Evolutionary conservation across 345 rosid species (phyloP).

Genomic region (Hevea brasiliensis): DNA sequence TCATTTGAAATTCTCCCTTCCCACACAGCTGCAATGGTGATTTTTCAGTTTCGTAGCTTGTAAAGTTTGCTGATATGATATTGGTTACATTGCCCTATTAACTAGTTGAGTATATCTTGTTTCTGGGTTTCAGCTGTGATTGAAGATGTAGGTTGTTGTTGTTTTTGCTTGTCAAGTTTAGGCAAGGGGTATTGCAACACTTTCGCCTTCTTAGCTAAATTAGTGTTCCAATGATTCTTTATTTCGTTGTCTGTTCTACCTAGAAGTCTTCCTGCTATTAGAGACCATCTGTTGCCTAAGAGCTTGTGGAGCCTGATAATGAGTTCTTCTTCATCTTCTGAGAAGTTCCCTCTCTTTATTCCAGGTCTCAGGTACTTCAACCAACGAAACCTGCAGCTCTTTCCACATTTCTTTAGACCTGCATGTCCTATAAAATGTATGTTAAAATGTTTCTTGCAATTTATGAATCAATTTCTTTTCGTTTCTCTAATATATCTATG

Average conservation of each 20-base stretch:
- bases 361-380: constrained; percentile 35
- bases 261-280: constrained; percentile 44
- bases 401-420: constrained; percentile 40
- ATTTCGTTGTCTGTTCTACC: constrained; percentile 48
- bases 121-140: not conserved
- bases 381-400: no score
- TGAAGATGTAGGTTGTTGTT: not conserved
- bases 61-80: no score
- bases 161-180: not conserved
- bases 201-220: constrained; percentile 30
- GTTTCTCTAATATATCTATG: no score
- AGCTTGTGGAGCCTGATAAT: constrained; percentile 40
- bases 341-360: constrained; percentile 36
- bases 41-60: no score
- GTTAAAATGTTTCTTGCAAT: no score
- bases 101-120: no score
- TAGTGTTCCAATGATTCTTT: constrained; percentile 46
- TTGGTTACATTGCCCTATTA: no score
- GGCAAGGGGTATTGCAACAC: not conserved
- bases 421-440: not conserved
- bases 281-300: constrained; percentile 45
- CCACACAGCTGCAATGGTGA: no score
- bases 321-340: constrained; percentile 37
- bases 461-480: no score
- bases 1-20: no score